Evolutionary conservation across 257 asterid species (phyloP), one percentile per base, ranked within the genome.

Genomic region (Schizonepeta tenuifolia): DNA sequence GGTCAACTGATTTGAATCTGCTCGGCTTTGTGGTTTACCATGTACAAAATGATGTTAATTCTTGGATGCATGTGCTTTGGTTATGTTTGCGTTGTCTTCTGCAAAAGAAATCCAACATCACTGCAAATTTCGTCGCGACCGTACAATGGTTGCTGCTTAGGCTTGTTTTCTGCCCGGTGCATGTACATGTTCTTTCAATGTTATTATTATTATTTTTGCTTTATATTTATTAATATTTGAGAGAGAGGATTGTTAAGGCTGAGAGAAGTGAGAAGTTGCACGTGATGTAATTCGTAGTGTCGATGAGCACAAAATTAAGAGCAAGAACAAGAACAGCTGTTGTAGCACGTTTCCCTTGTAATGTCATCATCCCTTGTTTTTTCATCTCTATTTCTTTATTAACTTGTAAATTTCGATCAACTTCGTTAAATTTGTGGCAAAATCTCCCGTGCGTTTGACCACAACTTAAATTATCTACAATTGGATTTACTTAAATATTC

Each of bases 161-260:
- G 40, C 73, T 71, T 65, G 73, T 84, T 67, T 73, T 51, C 73
- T 74, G 47, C 75, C 75, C 68, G 63, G 78, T 82, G 87, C 80
- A 79, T 86, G 94, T 86, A 85, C 79, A 63, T 78, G 81, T 86
- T 75, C 28, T 78, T 83, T 72, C 76, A 73, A 2, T 24, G 26
- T 24, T 26, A 26, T 83, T 43, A 28, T 65, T 70, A 22, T 22
- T 82, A 38, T 76, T 38, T 73, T 36, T 75, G 46, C 13, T 55
- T 82, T 83, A 71, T 75, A 79, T 51, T 78, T 80, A 56, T 47
- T 15, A 75, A 65, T 28, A 75, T 63, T 68, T 64, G 75, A 46
- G 68, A 56, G 73, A 63, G 59, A 44, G 76, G 79, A 38, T 33
- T 24, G 2, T 24, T 58, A 49, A 41, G 56, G 68, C 51, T 65